These are phyloP conservation scores for Microstroma glucosiphilum DNA, from an alignment of 1,284 basidiomycete genomes.

Conservation along the genomic window DNA sequence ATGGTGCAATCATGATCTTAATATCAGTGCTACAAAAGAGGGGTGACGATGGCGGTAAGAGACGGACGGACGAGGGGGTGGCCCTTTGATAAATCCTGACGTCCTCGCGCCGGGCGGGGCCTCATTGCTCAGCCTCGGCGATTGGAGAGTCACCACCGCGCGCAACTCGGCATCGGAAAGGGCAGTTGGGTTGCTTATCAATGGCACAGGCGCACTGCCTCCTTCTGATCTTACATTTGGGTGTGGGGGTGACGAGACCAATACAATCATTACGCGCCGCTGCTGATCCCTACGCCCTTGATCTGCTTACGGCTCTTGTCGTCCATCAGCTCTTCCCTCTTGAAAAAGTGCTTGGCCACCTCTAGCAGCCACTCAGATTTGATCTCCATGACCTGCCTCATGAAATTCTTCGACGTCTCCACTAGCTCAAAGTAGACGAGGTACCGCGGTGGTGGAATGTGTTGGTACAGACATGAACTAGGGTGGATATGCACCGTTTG, in stretches of 20 bases:
- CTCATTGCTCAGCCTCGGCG: too few relatives aligned
- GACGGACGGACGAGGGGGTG: neutral
- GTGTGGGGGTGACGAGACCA: too few relatives aligned
- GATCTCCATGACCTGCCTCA: conserved; percentile 92
- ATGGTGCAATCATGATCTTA: neutral
- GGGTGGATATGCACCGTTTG: conserved; percentile 89
- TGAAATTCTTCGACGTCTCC: conserved; percentile 58
- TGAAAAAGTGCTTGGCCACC: conserved; percentile 49
- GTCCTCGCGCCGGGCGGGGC: too few relatives aligned
- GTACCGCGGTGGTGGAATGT: conserved; percentile 80
- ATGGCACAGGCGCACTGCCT: too few relatives aligned
- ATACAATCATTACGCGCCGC: too few relatives aligned
- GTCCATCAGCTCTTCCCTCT: conserved; percentile 11
- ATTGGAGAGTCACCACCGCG: too few relatives aligned
- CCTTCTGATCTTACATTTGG: too few relatives aligned
- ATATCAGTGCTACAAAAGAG: neutral
- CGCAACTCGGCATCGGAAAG: too few relatives aligned
- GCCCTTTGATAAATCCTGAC: too few relatives aligned
- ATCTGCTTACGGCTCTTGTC: neutral
- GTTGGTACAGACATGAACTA: conserved; percentile 86
- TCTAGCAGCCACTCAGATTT: conserved; percentile 88
- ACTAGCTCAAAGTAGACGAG: conserved; percentile 87
- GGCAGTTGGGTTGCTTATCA: too few relatives aligned
- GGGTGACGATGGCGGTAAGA: neutral
- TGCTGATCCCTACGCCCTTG: too few relatives aligned